Percentiles rank a stretch among this genome's conserved stretches.
Evolutionary conservation across 768 basidiomycete genomes (phyloP).

Genomic region (Kwoniella europaea): DNA sequence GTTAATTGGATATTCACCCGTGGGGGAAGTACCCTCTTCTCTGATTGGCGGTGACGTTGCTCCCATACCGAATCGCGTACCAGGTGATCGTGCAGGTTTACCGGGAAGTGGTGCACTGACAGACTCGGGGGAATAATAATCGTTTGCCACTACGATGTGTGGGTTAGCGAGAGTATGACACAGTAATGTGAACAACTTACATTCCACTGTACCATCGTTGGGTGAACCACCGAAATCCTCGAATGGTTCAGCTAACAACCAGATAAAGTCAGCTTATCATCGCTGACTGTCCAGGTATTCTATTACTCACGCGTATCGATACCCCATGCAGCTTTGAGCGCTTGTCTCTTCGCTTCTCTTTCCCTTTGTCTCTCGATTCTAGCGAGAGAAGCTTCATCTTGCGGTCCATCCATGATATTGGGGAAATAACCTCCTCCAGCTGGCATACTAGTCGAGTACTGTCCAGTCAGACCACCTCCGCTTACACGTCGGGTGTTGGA

Average conservation of each 20-base stretch:
- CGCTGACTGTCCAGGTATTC: background rate
- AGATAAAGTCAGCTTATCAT: background rate
- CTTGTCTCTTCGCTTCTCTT: constrained; percentile 53
- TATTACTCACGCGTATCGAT: constrained; percentile 53
- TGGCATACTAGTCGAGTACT: constrained; percentile 57
- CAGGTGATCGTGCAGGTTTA: constrained; percentile 44
- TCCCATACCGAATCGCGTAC: constrained; percentile 39
- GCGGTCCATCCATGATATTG: constrained; percentile 21
- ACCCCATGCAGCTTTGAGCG: constrained; percentile 58
- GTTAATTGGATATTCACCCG: constrained; percentile 23
- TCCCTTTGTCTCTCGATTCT: constrained; percentile 48
- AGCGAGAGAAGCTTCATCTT: constrained; percentile 45
- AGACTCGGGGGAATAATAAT: constrained; percentile 34
- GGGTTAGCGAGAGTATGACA: constrained; percentile 1
- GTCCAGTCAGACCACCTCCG: constrained; percentile 52
- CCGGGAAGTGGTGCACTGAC: constrained; percentile 22
- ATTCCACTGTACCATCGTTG: constrained; percentile 34
- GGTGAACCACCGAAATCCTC: constrained; percentile 56
- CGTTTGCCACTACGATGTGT: constrained; percentile 27
- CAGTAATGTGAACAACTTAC: constrained; percentile 33
- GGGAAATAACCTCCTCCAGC: constrained; percentile 56
- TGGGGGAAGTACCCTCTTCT: constrained; percentile 35
- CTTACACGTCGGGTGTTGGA: constrained; percentile 28
- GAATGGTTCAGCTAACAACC: constrained; percentile 52
- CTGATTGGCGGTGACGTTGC: constrained; percentile 33